A percentile compares a stretch with the other conserved stretches of the same genome.
phyloP scores from a whole-genome alignment of 805 yeast species.

The Vanderwaltozyma yarrowii region DNA sequence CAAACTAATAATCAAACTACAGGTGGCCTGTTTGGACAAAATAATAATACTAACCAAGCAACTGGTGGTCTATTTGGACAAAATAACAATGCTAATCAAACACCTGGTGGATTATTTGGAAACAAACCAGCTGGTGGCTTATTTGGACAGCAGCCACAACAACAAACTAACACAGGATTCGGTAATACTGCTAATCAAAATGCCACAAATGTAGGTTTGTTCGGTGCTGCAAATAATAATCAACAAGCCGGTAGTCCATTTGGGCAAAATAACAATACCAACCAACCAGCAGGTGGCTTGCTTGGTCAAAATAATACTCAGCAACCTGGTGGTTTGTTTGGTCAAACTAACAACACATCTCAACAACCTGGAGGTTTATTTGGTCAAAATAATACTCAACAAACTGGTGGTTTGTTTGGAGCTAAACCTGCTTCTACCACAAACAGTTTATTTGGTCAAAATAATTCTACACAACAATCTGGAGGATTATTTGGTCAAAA shows the following conservation, averaged over 20 bases:
- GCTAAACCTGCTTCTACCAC: background rate
- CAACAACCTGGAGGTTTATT: conserved; percentile 10
- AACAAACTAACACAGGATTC: background rate
- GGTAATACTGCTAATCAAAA: background rate
- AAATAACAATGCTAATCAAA: conserved; percentile 17
- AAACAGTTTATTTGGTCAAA: conserved; percentile 29
- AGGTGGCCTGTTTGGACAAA: conserved; percentile 14
- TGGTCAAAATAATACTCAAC: conserved; percentile 3
- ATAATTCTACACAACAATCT: conserved; percentile 2
- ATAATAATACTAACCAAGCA: conserved; percentile 3
- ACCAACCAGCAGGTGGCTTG: conserved; percentile 13
- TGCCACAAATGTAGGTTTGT: conserved; percentile 1
- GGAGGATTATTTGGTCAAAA: conserved; percentile 27
- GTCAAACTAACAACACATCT: conserved; percentile 1
- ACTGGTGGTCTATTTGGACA: conserved; percentile 27
- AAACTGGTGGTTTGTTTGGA: conserved; percentile 37
- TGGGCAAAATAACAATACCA: conserved; percentile 18
- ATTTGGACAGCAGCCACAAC: conserved; percentile 20
- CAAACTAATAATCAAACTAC: conserved; percentile 16
- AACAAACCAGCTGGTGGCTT: conserved; percentile 13
- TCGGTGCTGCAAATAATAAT: conserved; percentile 7
- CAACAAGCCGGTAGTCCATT: conserved; percentile 28
- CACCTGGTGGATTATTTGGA: conserved; percentile 23
- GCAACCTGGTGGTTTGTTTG: conserved; percentile 17
- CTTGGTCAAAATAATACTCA: conserved; percentile 13